Conservation (phyloP, 176 grass and related monocot genomes). For the Canna indica region DNA sequence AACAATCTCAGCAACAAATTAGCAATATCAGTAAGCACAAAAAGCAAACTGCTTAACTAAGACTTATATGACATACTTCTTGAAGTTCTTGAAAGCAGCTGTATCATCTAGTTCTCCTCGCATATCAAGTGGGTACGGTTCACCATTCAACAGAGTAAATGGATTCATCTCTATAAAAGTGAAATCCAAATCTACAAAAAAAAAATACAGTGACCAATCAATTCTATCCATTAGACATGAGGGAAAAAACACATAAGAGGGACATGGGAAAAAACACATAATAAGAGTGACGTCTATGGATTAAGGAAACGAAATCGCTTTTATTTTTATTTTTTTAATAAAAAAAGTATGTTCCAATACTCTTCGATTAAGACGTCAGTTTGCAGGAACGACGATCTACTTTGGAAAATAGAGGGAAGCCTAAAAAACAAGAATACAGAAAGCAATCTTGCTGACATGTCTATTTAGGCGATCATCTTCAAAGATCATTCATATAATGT, state of each 20-base stretch:
- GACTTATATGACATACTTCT: constrained; percentile 41
- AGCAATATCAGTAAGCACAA: too few species aligned
- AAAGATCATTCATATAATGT: background rate
- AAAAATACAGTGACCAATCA: constrained; percentile 4
- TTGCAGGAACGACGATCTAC: too few species aligned
- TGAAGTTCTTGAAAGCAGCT: constrained; percentile 96
- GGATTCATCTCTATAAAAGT: constrained; percentile 97
- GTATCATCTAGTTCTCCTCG: constrained; percentile 91
- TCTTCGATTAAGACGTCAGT: too few species aligned
- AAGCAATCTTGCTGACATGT: too few species aligned
- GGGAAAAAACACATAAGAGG: too few species aligned
- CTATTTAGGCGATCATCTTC: background rate
- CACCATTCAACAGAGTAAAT: constrained; percentile 73
- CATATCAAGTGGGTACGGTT: constrained; percentile 86
- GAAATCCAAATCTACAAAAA: constrained; percentile 71
- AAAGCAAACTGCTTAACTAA: constrained; percentile 1
- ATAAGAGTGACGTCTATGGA: too few species aligned
- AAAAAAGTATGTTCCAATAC: too few species aligned
- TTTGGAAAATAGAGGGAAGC: too few species aligned
- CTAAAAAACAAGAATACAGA: too few species aligned
- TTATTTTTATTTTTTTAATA: too few species aligned
- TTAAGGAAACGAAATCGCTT: too few species aligned
- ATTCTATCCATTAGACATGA: background rate
- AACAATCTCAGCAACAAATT: background rate
- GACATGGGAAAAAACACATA: too few species aligned